Evolutionary conservation across 768 basidiomycete species (phyloP), one percentile per base, ranked within the genome.

Genomic region (Filobasidium wieringae): DNA sequence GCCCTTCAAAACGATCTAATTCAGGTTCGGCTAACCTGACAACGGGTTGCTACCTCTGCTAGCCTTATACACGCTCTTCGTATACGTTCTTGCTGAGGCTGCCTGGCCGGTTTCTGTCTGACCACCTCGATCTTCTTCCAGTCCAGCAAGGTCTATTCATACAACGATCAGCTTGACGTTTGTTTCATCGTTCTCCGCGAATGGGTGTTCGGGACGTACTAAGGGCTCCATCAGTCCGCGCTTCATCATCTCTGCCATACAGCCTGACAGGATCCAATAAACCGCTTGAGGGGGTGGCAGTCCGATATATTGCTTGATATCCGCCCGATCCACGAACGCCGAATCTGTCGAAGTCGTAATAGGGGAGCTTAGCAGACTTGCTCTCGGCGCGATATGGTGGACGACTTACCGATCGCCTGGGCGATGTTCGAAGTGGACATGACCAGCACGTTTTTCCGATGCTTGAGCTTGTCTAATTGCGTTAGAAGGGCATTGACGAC

Each of bases 401-500:
- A 7, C 22, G 14, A 63, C 79, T 53, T 60, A 90, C 91, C 92
- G 56, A 99, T 99, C 0, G 95, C 90, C 66, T 88, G 86, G 0
- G 85, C 84, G 6, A 99, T 80, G 74, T 97, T 99, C 56, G 90
- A 93, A 0, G 95, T 99, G 5, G 95, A 84, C 84, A 99, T 87
- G 24, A 99, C 85, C 24, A 97, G 77, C 1, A 92, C 90, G 68
- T 99, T 99, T 76, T 88, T 93, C 51, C 82, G 81, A 63, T 88
- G 85, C 69, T 87, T 89, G 17, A 99, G 78, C 72, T 91, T 95
- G 77, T 99, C 95, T 7, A 99, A 80, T 75, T 97, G 93, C 0
- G 95, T 97, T 8, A 99, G 78, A 2, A 99, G 81, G 0, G 95
- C 95, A 71, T 97, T 97, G 41, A 99, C 95, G 17, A 97, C 93